A percentile compares a stretch with the other conserved stretches of the same genome.
Evolutionary conservation across 2,329 filamentous ascomycete genomes (phyloP).

Genomic region (Colletotrichum sp.): DNA sequence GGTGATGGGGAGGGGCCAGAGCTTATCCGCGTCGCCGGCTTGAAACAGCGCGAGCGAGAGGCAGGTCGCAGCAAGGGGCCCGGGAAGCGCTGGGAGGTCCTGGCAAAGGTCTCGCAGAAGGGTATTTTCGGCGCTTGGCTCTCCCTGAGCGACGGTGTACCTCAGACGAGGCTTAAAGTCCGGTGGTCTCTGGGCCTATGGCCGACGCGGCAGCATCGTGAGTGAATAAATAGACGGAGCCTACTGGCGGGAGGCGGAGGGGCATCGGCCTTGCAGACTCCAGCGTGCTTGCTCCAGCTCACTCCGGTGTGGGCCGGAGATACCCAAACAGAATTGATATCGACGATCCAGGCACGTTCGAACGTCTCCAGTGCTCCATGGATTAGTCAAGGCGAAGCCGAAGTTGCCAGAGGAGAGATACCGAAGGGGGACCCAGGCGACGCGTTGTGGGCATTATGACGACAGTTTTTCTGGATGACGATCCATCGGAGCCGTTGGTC

Average conservation of each 20-base stretch:
- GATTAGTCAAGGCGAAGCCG: constrained; percentile 19
- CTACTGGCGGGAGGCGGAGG: constrained; percentile 13
- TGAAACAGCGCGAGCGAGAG: constrained; percentile 17
- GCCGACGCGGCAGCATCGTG: constrained; percentile 12
- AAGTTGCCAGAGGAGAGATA: constrained; percentile 3
- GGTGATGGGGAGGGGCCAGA: neutral
- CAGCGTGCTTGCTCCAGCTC: neutral
- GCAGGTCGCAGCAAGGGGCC: neutral
- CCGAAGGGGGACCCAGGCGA: constrained; percentile 1
- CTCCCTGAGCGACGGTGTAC: neutral
- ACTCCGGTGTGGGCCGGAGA: constrained; percentile 7
- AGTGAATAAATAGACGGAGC: constrained; percentile 15
- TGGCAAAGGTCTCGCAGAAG: neutral
- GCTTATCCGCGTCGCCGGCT: constrained; percentile 19
- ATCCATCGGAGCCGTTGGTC: constrained; percentile 2
- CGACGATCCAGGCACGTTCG: neutral
- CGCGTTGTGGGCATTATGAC: constrained; percentile 22
- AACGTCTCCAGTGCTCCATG: constrained; percentile 12
- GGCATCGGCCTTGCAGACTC: neutral
- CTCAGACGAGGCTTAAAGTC: constrained; percentile 13
- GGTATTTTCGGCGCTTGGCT: constrained; percentile 18
- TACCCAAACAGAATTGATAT: neutral
- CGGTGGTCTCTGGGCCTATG: neutral
- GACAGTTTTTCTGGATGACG: constrained; percentile 9
- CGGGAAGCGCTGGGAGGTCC: neutral